phyloP scores from a whole-genome alignment of 306 rosid genomes.

The Rubus parviflorus region DNA sequence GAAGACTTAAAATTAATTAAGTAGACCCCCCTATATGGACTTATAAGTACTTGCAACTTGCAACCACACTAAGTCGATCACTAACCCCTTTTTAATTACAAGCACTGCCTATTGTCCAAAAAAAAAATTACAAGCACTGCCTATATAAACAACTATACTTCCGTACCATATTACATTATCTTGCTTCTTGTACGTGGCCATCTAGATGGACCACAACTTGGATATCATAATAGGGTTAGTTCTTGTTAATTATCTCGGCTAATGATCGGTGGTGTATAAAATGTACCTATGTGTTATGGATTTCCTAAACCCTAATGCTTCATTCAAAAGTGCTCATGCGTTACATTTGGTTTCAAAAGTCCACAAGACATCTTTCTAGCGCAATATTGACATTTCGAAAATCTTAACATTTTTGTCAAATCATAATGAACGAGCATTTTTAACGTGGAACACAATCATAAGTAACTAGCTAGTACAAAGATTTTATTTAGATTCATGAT shows the following conservation, averaged over 20 bases:
- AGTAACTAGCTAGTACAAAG: not conserved
- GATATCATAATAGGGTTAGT: slow-evolving; percentile 6
- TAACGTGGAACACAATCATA: not conserved
- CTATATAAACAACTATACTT: slow-evolving; percentile 6
- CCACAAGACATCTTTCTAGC: too few species aligned
- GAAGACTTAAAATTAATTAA: not conserved
- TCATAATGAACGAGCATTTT: not conserved
- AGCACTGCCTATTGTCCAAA: slow-evolving; percentile 13
- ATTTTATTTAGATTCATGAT: not conserved
- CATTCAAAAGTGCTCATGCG: not conserved
- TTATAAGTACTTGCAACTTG: slow-evolving; percentile 8
- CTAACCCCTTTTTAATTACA: not conserved
- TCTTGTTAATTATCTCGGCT: not conserved
- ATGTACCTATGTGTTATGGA: too few species aligned
- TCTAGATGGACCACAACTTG: slow-evolving; percentile 16
- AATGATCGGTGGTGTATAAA: not conserved
- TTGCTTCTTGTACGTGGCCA: not conserved
- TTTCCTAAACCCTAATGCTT: too few species aligned
- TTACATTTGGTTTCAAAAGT: too few species aligned
- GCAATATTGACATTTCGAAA: not conserved
- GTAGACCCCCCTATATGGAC: slow-evolving; percentile 6
- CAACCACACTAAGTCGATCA: not conserved
- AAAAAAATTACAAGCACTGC: slow-evolving; percentile 22
- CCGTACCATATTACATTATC: slow-evolving; percentile 7
- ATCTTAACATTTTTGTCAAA: not conserved